phyloP scores from a whole-genome alignment of 2,329 filamentous ascomycete species.

The Fusarium torulosum region DNA sequence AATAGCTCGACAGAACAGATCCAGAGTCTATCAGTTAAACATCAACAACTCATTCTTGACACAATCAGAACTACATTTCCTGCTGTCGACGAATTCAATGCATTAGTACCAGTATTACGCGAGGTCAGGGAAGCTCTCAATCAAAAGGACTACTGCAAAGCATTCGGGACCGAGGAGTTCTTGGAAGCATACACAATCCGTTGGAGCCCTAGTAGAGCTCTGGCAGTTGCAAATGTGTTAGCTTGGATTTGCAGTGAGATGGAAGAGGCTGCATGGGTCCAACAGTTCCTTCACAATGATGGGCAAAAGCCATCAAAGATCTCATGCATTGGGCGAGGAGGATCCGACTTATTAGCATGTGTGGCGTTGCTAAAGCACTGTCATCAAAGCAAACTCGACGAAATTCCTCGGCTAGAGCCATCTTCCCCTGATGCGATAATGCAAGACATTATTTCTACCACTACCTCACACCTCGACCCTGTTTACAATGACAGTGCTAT shows the following conservation, averaged over 20 bases:
- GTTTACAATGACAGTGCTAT: background rate
- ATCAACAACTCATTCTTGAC: conserved; percentile 21
- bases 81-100: conserved; percentile 3
- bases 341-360: conserved; percentile 7
- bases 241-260: conserved; percentile 24
- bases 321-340: conserved; percentile 8
- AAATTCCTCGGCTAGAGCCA: background rate
- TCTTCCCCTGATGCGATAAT: background rate
- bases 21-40: background rate
- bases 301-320: background rate
- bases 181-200: conserved; percentile 17
- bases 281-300: conserved; percentile 3
- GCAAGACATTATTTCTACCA: background rate
- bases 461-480: background rate
- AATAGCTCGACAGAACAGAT: background rate
- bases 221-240: conserved; percentile 5
- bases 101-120: conserved; percentile 6
- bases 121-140: conserved; percentile 17
- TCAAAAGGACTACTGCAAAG: conserved; percentile 14
- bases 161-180: conserved; percentile 7
- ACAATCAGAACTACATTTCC: conserved; percentile 18
- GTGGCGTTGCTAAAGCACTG: background rate
- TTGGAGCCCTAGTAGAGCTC: conserved; percentile 10
- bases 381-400: conserved; percentile 1
- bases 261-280: background rate